Evolutionary conservation across 306 rosid genomes (phyloP), one percentile per base, ranked within the genome.

Genomic region (Acacia acuminata): DNA sequence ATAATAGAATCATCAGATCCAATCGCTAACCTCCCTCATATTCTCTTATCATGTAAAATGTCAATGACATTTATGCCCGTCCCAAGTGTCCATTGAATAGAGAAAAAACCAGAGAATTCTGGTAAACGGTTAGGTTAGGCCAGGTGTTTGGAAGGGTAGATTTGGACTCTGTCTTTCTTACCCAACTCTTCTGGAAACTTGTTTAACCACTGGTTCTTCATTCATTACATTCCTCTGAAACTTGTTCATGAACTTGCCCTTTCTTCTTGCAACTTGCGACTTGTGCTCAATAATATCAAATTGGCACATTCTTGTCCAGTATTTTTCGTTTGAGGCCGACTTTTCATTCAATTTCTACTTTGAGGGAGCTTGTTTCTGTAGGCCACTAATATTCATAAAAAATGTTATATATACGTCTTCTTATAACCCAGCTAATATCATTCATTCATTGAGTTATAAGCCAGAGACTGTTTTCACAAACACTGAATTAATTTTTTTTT

Each of bases 181-280:
- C 55, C 69, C 32, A 82, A 53, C 82, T 73, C 34, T 73, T 15
- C 16, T 27, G 45, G 63, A 48, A 30, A 30, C 25, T 36, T 66
- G 0, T 17, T 22, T 45, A 5, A 13, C 75, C 78, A 45, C 19
- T 38, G 10, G 55, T 3, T 4, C 69, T 38, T n/a, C 48, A 16
- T 15, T 4, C 58, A 24, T 4, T 61, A 25, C 45, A 66, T 34
- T 34, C 42, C 5, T n/a, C 40, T 2, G 19, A 32, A 64, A 38
- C 24, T 10, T 40, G 34, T 20, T 42, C 75, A 10, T 69, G 17
- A 69, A 40, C 9, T 66, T 1, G 72, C 36, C n/a, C 8, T 34
- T 27, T n/a, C 42, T 30, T 4, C 38, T 34, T 34, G 38, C 38
- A 34, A 9, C 27, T 19, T 36, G 72, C 47, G 36, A 67, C 47